Base-by-base conservation (phyloP, 306 rosid species). In the Aeschynomene evenia region DNA sequence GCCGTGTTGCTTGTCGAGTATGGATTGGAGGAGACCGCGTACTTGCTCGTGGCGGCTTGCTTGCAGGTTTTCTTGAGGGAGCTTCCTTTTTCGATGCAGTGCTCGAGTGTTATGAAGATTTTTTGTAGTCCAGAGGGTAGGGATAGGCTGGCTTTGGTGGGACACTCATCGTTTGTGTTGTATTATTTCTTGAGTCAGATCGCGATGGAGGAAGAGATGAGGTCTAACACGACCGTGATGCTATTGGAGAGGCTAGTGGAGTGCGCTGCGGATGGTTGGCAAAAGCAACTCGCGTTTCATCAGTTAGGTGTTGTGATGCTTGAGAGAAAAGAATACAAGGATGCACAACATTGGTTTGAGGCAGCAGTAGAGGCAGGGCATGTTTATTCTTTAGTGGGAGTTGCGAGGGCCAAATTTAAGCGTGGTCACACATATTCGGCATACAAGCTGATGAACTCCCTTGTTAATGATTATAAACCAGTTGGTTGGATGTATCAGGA, bases 401-500 rank as follows among this genome's bases (percentile, higher is more conserved):
- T 84, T 77, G 97, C 96, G 1, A 85, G 97, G 87, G 81, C 96
- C 5, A 91, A 85, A 79, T 91, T 31, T 73, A 89, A 82, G 80
- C 90, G 89, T 3, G 97, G 96, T 18, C 97, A 91, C 68, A 87
- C 77, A 39, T 91, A 87, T 77, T 73, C 77, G 0, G 97, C 97
- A 0, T 91, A 89, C 81, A 91, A 91, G 79, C 65, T 80, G 80
- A 85, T 85, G 81, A 91, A 84, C 69, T 82, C 88, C 1, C 88
- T 91, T 54, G 71, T 91, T 75, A 77, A 83, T 20, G 87, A 87
- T 71, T 63, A 85, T 66, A 73, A 80, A 64, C 90, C 97, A 2
- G 87, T 76, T 80, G 97, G 96, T 0, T 91, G 97, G 97, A 91
- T 91, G 94, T 87, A 91, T 82, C 94, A 89, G 76, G 97, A 91